Percentiles rank a stretch among this genome's conserved stretches.
Conservation (phyloP, 306 rosid genomes). For the Quercus dentata region DNA sequence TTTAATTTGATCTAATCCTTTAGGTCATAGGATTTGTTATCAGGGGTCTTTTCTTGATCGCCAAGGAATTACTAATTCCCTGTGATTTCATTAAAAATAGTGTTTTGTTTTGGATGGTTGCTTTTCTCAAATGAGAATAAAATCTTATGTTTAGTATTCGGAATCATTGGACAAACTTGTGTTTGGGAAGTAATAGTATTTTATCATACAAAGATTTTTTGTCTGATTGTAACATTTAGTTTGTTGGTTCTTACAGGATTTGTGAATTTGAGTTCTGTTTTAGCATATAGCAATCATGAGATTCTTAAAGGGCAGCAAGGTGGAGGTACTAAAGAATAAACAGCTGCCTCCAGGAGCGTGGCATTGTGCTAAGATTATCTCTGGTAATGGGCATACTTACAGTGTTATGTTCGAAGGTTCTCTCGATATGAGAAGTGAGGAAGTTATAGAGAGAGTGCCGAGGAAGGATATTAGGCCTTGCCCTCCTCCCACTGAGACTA, state of each 20-base stretch:
- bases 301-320: constrained; percentile 56
- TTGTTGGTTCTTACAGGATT: constrained; percentile 32
- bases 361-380: constrained; percentile 62
- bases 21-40: too few species aligned
- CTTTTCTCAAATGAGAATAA: too few species aligned
- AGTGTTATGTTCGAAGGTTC: constrained; percentile 40
- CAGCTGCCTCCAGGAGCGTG: constrained; percentile 49
- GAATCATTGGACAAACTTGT: background rate
- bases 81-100: too few species aligned
- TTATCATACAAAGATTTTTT: background rate
- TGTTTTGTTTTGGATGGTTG: too few species aligned
- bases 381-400: constrained; percentile 63
- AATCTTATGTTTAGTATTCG: too few species aligned
- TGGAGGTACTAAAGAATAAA: constrained; percentile 59
- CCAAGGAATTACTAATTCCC: too few species aligned
- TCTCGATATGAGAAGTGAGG: constrained; percentile 17
- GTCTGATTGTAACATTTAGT: background rate
- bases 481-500: constrained; percentile 40
- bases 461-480: constrained; percentile 68
- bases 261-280: background rate
- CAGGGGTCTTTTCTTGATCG: too few species aligned
- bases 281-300: constrained; percentile 43
- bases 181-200: background rate
- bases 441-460: constrained; percentile 44
- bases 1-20: too few species aligned